phyloP scores from a whole-genome alignment of 495 filamentous ascomycete species.

The Trichocladium uniseriatum region DNA sequence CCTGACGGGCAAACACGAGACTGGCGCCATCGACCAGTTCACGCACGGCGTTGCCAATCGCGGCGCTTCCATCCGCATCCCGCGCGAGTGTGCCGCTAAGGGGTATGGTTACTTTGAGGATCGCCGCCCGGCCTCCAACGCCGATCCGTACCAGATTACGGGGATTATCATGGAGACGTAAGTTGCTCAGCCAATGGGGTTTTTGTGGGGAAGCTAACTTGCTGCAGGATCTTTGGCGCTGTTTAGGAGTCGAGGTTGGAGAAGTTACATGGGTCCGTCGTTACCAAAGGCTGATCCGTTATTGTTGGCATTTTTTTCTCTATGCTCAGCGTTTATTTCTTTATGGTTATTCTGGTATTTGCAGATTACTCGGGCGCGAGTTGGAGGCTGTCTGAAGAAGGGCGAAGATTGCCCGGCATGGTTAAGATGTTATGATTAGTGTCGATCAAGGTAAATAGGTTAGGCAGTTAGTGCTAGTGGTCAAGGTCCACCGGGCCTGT shows the following conservation, averaged over 20 bases:
- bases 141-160: slow-evolving; percentile 71
- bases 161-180: slow-evolving; percentile 31
- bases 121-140: slow-evolving; percentile 88
- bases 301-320: no score
- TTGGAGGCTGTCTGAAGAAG: no score
- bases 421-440: no score
- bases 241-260: not conserved
- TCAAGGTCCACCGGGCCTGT: no score
- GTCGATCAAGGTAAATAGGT: no score
- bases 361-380: no score
- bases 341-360: no score
- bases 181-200: not conserved
- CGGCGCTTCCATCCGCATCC: slow-evolving; percentile 83
- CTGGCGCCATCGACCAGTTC: slow-evolving; percentile 85
- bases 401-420: no score
- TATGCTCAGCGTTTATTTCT: no score
- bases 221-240: slow-evolving; percentile 1
- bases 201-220: not conserved
- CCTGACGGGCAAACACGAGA: slow-evolving; percentile 95
- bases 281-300: no score
- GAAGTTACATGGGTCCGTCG: no score
- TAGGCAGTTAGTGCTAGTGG: no score
- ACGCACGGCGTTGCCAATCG: slow-evolving; percentile 93
- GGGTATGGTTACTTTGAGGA: slow-evolving; percentile 99
- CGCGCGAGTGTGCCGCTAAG: slow-evolving; percentile 79